Evolutionary conservation across 257 asterid species (phyloP).

Genomic region (Przewalskia tangutica): DNA sequence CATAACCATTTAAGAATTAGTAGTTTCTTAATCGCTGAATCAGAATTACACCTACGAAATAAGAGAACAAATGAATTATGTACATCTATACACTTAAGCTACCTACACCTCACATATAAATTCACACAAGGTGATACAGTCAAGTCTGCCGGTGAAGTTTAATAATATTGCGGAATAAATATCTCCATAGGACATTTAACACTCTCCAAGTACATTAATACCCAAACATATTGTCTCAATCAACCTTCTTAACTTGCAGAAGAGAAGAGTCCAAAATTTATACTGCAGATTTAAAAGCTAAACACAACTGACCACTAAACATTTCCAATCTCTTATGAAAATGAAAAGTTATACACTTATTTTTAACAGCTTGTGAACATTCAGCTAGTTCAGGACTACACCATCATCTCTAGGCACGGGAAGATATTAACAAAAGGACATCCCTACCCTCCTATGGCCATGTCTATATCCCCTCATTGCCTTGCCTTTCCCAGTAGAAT

Average conservation of each 20-base stretch:
- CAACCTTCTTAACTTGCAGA: background rate
- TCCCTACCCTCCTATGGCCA: background rate
- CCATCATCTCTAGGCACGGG: background rate
- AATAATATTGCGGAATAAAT: background rate
- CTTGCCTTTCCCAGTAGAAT: background rate
- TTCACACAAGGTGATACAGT: background rate
- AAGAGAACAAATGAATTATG: background rate
- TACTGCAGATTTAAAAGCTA: background rate
- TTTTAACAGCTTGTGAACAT: background rate
- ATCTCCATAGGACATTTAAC: background rate
- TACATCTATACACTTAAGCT: background rate
- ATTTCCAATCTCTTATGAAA: background rate
- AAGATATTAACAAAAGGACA: background rate
- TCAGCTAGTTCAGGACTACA: background rate
- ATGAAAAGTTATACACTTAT: background rate
- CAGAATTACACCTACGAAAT: background rate
- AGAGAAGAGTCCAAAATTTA: background rate
- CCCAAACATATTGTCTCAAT: background rate
- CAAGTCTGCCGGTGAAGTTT: background rate
- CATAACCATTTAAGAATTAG: background rate
- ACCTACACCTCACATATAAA: background rate
- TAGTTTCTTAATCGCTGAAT: background rate
- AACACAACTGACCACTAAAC: background rate
- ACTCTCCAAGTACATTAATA: background rate
- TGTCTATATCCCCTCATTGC: background rate